phyloP scores from a whole-genome alignment of 2,329 filamentous ascomycete genomes.

The Clarireedia homoeocarpa region DNA sequence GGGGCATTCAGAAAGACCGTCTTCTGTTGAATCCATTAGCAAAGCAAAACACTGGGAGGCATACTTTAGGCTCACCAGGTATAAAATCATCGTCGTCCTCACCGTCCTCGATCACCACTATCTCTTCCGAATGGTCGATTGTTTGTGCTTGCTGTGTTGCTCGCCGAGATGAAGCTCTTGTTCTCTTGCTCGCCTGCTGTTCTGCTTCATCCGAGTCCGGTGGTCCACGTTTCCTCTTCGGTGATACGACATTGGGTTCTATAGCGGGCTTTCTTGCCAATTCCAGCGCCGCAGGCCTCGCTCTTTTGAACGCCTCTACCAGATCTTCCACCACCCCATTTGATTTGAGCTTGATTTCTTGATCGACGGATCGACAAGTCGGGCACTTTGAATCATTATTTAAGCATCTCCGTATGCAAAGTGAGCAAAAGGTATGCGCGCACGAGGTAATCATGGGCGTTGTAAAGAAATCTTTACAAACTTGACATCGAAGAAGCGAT shows the following conservation, averaged over 20 bases:
- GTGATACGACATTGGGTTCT: conserved; percentile 18
- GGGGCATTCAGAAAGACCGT: conserved; percentile 72
- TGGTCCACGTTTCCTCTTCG: conserved; percentile 46
- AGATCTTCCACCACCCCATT: conserved; percentile 84
- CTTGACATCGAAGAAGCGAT: conserved; percentile 81
- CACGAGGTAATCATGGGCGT: conserved; percentile 95
- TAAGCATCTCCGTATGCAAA: conserved; percentile 85
- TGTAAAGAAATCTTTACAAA: conserved; percentile 95
- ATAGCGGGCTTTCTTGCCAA: conserved; percentile 49
- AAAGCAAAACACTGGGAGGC: neutral
- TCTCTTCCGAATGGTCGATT: conserved; percentile 31
- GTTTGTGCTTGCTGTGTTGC: conserved; percentile 30
- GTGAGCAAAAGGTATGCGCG: conserved; percentile 91
- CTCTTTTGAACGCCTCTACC: conserved; percentile 66
- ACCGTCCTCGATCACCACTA: conserved; percentile 26
- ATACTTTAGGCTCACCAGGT: conserved; percentile 19
- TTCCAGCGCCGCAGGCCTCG: conserved; percentile 53
- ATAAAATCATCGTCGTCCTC: conserved; percentile 24
- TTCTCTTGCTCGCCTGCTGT: conserved; percentile 38
- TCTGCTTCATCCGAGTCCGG: conserved; percentile 24
- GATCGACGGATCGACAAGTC: conserved; percentile 68
- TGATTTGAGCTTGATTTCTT: conserved; percentile 74
- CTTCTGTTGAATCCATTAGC: conserved; percentile 15
- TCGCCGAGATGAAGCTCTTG: conserved; percentile 44
- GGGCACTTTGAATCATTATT: conserved; percentile 82